Percentiles rank a stretch among this genome's conserved stretches.
Evolutionary conservation across 2,329 filamentous ascomycete species (phyloP).

Genomic region (Aureobasidium pullulans): DNA sequence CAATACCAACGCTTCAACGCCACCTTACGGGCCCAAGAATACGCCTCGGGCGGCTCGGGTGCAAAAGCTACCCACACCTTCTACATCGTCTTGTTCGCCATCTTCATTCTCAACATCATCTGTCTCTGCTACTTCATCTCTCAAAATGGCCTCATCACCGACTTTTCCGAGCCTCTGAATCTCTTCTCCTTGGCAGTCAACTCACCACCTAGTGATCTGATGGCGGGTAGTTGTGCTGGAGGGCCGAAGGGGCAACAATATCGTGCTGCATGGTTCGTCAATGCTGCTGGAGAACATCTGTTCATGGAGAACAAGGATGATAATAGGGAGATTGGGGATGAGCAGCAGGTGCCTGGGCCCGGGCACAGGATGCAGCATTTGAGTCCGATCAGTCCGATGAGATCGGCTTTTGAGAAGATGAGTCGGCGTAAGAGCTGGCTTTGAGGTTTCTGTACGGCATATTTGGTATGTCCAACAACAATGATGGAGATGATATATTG

Average conservation of each 20-base stretch:
- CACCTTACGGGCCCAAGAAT: conserved; percentile 57
- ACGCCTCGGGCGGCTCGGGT: conserved; percentile 54
- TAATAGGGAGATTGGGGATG: conserved; percentile 6
- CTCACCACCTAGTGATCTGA: conserved; percentile 43
- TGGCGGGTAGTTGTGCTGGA: conserved; percentile 51
- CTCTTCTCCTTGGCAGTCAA: conserved; percentile 67
- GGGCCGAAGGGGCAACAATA: conserved; percentile 47
- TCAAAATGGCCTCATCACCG: conserved; percentile 59
- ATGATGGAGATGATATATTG: too few relatives aligned
- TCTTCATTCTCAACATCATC: conserved; percentile 60
- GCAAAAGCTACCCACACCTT: conserved; percentile 53
- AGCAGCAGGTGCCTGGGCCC: not conserved
- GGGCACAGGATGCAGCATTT: not conserved
- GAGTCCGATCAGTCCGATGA: not conserved
- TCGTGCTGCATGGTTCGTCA: conserved; percentile 32
- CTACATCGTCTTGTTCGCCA: conserved; percentile 56
- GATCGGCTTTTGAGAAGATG: not conserved
- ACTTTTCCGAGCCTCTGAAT: conserved; percentile 72
- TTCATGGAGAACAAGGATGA: conserved; percentile 37
- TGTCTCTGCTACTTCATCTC: conserved; percentile 58
- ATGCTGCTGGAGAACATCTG: conserved; percentile 38
- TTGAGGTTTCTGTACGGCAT: not conserved
- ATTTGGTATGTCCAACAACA: too few relatives aligned
- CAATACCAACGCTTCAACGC: conserved; percentile 57
- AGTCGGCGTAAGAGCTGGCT: conserved; percentile 2